A percentile compares a stretch with the other conserved stretches of the same genome.
Evolutionary conservation across 2,329 filamentous ascomycete genomes (phyloP).

Genomic region (Fusarium compactum): DNA sequence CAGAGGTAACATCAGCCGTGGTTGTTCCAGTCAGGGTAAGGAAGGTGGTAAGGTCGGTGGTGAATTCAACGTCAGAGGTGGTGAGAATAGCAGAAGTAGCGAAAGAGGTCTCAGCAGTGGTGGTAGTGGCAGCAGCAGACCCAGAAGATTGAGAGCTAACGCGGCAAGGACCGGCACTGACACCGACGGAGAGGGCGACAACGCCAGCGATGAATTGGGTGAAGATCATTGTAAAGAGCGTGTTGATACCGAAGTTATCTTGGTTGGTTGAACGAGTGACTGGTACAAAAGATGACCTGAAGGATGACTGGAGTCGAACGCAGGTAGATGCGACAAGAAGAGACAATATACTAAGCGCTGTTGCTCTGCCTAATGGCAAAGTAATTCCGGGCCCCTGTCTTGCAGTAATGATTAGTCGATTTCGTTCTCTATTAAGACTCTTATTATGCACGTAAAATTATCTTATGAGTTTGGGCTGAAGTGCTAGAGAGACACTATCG

Average conservation of each 20-base stretch:
- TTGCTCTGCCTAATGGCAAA: neutral
- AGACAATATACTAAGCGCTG: neutral
- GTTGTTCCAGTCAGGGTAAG: neutral
- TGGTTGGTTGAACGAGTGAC: neutral
- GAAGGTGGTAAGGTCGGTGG: constrained; percentile 2
- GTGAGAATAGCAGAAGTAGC: neutral
- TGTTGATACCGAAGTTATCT: neutral
- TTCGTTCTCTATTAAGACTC: too few relatives aligned
- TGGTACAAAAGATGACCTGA: neutral
- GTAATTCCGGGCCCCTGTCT: neutral
- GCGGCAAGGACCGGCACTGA: neutral
- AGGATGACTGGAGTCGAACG: neutral
- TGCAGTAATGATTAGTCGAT: too few relatives aligned
- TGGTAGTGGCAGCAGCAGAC: neutral
- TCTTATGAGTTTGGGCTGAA: neutral
- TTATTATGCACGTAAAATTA: neutral
- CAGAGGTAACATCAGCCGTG: neutral
- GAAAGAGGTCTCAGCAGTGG: neutral
- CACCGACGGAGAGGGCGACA: neutral
- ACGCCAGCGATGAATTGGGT: neutral
- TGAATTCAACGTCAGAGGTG: neutral
- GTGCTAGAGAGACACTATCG: neutral
- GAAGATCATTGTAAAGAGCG: neutral
- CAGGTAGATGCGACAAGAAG: neutral
- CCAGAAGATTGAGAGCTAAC: neutral